Percentiles rank a stretch among this genome's conserved stretches.
phyloP scores from a whole-genome alignment of 2,329 filamentous ascomycete genomes.

The Helotiales sp. region DNA sequence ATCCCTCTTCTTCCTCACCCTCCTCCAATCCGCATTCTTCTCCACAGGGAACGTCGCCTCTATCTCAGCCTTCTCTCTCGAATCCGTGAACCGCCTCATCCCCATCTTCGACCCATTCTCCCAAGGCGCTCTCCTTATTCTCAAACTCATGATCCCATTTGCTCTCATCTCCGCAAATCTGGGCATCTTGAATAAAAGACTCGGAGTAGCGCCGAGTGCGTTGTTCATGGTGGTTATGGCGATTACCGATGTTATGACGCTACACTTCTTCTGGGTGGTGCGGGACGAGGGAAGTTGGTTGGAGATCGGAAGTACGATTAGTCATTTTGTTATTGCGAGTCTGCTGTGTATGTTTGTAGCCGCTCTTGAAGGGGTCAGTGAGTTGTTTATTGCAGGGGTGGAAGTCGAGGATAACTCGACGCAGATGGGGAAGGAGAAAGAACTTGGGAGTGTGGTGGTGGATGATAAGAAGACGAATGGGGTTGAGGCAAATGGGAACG shows the following conservation, averaged over 20 bases:
- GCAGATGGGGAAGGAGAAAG: slow-evolving; percentile 30
- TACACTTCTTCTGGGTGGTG: slow-evolving; percentile 98
- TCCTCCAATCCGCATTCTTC: slow-evolving; percentile 96
- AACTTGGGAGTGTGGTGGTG: slow-evolving; percentile 24
- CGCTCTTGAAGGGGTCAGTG: slow-evolving; percentile 80
- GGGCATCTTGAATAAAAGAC: slow-evolving; percentile 82
- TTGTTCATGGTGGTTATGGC: slow-evolving; percentile 95
- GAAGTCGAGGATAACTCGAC: slow-evolving; percentile 52
- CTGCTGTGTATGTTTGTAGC: slow-evolving; percentile 88
- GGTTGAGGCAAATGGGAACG: slow-evolving; percentile 14
- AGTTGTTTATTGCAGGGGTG: slow-evolving; percentile 77
- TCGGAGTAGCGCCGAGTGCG: slow-evolving; percentile 83
- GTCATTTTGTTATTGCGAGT: slow-evolving; percentile 92
- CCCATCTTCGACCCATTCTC: slow-evolving; percentile 93
- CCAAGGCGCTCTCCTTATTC: slow-evolving; percentile 80
- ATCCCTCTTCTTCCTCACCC: slow-evolving; percentile 90
- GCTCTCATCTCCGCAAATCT: slow-evolving; percentile 89
- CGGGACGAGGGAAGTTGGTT: slow-evolving; percentile 96
- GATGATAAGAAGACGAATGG: slow-evolving; percentile 9
- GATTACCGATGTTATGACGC: slow-evolving; percentile 84
- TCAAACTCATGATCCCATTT: slow-evolving; percentile 94
- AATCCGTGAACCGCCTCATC: slow-evolving; percentile 82
- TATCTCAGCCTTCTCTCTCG: slow-evolving; percentile 87
- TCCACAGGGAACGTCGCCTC: slow-evolving; percentile 95
- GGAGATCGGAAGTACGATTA: slow-evolving; percentile 96